Conservation (phyloP, 352 stramenopile genomes). For the Pythium aristosporum region DNA sequence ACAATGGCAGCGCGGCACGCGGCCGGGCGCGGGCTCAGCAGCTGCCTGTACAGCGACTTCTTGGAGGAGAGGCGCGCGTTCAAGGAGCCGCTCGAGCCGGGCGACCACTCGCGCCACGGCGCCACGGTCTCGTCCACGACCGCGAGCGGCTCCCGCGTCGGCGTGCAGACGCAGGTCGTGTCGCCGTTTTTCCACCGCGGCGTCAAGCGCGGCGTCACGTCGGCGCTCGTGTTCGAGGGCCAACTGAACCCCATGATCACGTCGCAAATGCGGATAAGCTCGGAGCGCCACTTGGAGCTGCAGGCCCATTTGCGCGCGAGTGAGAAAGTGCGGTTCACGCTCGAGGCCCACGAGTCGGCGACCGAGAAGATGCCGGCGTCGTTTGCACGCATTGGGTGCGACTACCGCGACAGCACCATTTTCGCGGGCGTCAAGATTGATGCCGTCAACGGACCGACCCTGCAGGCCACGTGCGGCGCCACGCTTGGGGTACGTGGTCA, state of each 20-base stretch:
- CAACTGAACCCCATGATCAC: conserved; percentile 69
- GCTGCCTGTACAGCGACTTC: conserved; percentile 70
- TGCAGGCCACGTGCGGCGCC: conserved; percentile 56
- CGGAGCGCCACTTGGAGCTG: conserved; percentile 62
- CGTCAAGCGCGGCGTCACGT: conserved; percentile 65
- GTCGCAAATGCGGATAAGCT: conserved; percentile 62
- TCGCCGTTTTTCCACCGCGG: conserved; percentile 70
- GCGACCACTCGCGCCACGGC: conserved; percentile 49
- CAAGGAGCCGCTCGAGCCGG: conserved; percentile 37
- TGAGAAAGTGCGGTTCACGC: conserved; percentile 54
- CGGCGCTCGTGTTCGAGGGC: conserved; percentile 61
- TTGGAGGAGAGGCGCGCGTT: conserved; percentile 50
- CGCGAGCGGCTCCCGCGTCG: conserved; percentile 49
- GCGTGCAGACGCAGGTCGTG: conserved; percentile 53
- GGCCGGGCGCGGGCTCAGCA: conserved; percentile 45
- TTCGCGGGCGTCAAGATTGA: conserved; percentile 76
- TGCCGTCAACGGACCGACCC: conserved; percentile 73
- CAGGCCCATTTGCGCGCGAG: conserved; percentile 67
- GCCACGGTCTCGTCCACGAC: conserved; percentile 54
- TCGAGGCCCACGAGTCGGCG: conserved; percentile 70
- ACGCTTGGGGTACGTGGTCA: conserved; percentile 36
- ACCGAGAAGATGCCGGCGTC: conserved; percentile 65
- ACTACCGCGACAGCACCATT: conserved; percentile 44
- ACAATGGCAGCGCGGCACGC: conserved; percentile 1
- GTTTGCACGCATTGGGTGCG: conserved; percentile 70